A percentile compares a stretch with the other conserved stretches of the same genome.
Conservation (phyloP, 768 basidiomycete genomes). For the Lactarius tabidus region DNA sequence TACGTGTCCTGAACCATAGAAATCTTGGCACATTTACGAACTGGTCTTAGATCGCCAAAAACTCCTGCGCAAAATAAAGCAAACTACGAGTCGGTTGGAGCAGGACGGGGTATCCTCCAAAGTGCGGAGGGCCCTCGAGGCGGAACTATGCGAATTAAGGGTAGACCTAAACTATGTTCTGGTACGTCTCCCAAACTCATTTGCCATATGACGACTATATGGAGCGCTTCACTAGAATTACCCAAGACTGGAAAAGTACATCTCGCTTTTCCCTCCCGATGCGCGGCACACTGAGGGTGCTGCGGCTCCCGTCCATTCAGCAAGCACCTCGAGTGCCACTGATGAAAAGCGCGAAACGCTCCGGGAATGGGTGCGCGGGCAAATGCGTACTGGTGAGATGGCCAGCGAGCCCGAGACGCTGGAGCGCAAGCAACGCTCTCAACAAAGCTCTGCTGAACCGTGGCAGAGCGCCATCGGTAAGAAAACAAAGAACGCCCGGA, state of each 20-base stretch:
- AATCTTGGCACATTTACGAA: not conserved
- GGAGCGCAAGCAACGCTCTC: constrained; percentile 8
- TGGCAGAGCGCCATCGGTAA: not conserved
- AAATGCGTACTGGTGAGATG: constrained; percentile 59
- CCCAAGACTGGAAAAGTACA: constrained; percentile 82
- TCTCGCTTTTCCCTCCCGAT: constrained; percentile 83
- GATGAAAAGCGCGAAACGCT: constrained; percentile 54
- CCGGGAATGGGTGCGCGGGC: constrained; percentile 51
- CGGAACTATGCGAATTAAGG: constrained; percentile 57
- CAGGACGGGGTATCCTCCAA: constrained; percentile 37
- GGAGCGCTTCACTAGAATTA: constrained; percentile 55
- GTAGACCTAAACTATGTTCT: constrained; percentile 89
- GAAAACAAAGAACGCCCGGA: not conserved
- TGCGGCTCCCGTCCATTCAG: constrained; percentile 12
- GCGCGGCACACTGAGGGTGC: constrained; percentile 35
- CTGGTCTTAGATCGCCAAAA: constrained; percentile 73
- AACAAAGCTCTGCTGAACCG: not conserved
- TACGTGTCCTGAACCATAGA: constrained; percentile 33
- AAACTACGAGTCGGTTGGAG: constrained; percentile 54
- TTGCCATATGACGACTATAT: not conserved
- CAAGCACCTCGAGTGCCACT: constrained; percentile 31
- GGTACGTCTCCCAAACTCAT: constrained; percentile 40
- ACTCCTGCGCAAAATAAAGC: constrained; percentile 69
- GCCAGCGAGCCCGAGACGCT: constrained; percentile 54
- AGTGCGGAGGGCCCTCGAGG: constrained; percentile 39